These are phyloP conservation scores for Suillus ampliporus DNA, from an alignment of 768 basidiomycete species.

Conservation along the genomic window DNA sequence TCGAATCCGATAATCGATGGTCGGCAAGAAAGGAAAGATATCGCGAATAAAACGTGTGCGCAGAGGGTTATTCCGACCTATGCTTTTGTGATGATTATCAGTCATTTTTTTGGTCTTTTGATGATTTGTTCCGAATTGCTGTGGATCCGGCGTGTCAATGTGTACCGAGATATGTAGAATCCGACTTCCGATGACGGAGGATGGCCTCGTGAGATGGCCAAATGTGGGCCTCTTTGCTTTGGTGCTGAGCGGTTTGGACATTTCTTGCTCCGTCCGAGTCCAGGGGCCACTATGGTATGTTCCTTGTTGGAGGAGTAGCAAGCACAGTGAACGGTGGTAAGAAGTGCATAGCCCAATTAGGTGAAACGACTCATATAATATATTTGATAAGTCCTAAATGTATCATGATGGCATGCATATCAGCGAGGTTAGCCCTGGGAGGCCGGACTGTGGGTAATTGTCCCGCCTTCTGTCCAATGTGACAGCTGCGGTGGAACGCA, in stretches of 20 bases:
- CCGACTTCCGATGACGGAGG: not conserved
- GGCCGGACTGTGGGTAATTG: not conserved
- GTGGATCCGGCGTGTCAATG: not conserved
- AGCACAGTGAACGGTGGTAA: not conserved
- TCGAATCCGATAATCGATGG: slow-evolving; percentile 10
- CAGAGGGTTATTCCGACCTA: not conserved
- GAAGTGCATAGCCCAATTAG: not conserved
- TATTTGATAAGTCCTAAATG: no score
- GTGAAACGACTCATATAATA: not conserved
- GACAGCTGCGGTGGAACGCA: slow-evolving; percentile 8
- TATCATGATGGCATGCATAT: no score
- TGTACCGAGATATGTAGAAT: not conserved
- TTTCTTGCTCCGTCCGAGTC: slow-evolving; percentile 4
- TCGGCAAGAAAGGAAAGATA: slow-evolving; percentile 5
- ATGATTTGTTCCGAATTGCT: not conserved
- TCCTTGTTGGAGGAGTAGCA: not conserved
- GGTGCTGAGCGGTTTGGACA: not conserved
- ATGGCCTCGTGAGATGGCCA: not conserved
- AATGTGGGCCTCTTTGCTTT: not conserved
- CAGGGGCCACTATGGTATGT: not conserved
- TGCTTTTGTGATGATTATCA: not conserved
- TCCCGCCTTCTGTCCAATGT: not conserved
- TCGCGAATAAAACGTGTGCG: not conserved
- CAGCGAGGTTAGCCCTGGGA: not conserved
- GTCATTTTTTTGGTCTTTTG: not conserved